Evolutionary conservation across 768 basidiomycete species (phyloP), one percentile per base, ranked within the genome.

Genomic region (Hygrocybe punicea): DNA sequence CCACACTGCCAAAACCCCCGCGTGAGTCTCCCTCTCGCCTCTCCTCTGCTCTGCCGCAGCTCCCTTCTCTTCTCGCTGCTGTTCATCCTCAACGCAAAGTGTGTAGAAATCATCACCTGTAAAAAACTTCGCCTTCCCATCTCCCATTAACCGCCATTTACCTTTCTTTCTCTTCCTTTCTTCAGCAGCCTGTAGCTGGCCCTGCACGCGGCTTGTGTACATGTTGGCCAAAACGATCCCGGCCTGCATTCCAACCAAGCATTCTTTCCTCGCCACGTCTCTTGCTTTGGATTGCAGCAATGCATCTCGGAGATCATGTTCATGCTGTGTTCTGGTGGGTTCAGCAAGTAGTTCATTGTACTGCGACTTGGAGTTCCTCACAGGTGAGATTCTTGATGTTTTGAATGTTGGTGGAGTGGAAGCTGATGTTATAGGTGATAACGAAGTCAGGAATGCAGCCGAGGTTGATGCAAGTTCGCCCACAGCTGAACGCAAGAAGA

Each of bases 101-200:
- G 58, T 58, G 40, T 58, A 63, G 54, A 68, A 68, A 1, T 62
- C 58, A 35, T 62, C 59, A 8, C 55, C 58, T 33, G 60, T 61
- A 24, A 71, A 55, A 24, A 71, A 60, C 7, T 55, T 47, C 14
- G 65, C 61, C 19, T 64, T 49, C 8, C 67, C 68, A 66, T 70
- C 66, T 16, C 60, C 63, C 21, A 64, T 45, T 11, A 66, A 55
- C 35, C 58, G 57, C 10, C 54, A 58, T 39, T 60, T 59, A 54
- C 60, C 60, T 35, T 53, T 53, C 19, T 37, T 40, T 7, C 33
- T 44, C 50, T 62, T 61, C 47, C 60, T 64, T 57, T 68, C 65
- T 37, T 63, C 46, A 19, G 51, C 53, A 25, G 52, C 60, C 25
- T 53, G 56, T 21, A 67, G 62, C 52, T 68, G 61, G 19, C 52